phyloP scores from a whole-genome alignment of 176 grass and related monocot species.

The Tillandsia fasciculata region DNA sequence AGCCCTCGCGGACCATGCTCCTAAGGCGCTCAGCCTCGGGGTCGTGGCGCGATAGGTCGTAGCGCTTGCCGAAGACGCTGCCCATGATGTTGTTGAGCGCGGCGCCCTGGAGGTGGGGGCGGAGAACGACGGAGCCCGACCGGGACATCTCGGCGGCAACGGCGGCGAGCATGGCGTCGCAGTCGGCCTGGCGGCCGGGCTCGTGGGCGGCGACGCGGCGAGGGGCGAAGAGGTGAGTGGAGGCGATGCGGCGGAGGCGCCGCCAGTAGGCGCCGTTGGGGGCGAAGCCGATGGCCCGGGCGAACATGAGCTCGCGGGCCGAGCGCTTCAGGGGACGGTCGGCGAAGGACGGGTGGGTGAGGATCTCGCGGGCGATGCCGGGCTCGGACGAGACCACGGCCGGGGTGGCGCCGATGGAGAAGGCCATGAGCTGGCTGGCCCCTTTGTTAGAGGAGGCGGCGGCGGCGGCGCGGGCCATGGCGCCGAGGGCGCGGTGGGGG shows the following conservation, averaged over 20 bases:
- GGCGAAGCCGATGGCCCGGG: conserved; percentile 61
- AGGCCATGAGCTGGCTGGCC: conserved; percentile 48
- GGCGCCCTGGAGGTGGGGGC: conserved; percentile 48
- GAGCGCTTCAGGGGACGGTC: conserved; percentile 56
- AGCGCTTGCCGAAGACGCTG: conserved; percentile 58
- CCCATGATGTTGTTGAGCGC: conserved; percentile 87
- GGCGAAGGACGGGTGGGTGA: conserved; percentile 33
- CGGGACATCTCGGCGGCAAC: conserved; percentile 25
- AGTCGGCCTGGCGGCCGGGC: conserved; percentile 39
- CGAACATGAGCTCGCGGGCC: conserved; percentile 56
- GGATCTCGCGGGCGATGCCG: conserved; percentile 33
- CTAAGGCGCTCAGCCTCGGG: conserved; percentile 44
- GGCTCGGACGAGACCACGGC: conserved; percentile 46
- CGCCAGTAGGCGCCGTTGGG: conserved; percentile 66
- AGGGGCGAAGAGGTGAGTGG: conserved; percentile 63
- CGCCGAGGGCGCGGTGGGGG: conserved; percentile 42
- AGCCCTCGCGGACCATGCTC: conserved; percentile 63
- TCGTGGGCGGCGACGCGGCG: conserved; percentile 64
- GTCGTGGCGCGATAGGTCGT: conserved; percentile 11
- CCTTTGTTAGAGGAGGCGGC: too few species aligned
- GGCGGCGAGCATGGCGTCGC: conserved; percentile 25
- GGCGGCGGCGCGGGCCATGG: conserved; percentile 2
- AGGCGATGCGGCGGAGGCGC: conserved; percentile 57
- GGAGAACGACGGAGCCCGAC: conserved; percentile 31
- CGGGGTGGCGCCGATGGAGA: conserved; percentile 48